Percentiles rank a stretch among this genome's conserved stretches.
Evolutionary conservation across 169 alveolate species (phyloP).

Genomic region (Cryptosporidium viatorum): DNA sequence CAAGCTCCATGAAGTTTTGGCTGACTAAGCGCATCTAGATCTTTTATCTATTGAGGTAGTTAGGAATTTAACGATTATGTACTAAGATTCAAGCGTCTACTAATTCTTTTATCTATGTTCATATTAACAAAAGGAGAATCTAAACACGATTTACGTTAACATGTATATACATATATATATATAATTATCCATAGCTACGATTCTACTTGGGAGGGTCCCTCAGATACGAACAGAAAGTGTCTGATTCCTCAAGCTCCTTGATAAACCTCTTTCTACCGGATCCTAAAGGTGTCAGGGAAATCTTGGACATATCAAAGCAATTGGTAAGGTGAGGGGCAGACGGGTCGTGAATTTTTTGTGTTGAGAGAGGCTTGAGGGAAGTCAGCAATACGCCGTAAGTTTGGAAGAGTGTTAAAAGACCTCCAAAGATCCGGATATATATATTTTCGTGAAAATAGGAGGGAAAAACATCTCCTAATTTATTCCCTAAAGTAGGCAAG

Average conservation of each 20-base stretch:
- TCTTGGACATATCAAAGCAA: slow-evolving; percentile 17
- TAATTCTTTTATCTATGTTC: no score
- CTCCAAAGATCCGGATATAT: slow-evolving; percentile 4
- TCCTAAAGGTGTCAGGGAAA: slow-evolving; percentile 3
- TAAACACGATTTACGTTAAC: not conserved
- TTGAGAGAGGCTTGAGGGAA: slow-evolving; percentile 33
- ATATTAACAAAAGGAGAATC: not conserved
- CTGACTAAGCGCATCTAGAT: not conserved
- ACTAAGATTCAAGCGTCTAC: not conserved
- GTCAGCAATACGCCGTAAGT: not conserved
- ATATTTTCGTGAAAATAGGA: not conserved
- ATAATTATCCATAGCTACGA: not conserved
- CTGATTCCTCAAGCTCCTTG: slow-evolving; percentile 7
- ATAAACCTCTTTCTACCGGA: slow-evolving; percentile 22
- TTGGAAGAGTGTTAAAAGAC: not conserved
- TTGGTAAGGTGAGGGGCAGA: slow-evolving; percentile 36
- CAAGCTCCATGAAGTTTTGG: slow-evolving; percentile 12
- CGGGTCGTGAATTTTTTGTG: slow-evolving; percentile 38
- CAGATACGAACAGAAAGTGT: slow-evolving; percentile 20
- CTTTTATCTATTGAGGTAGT: slow-evolving; percentile 10
- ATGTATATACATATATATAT: not conserved
- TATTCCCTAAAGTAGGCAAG: not conserved
- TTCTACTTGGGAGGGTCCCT: slow-evolving; percentile 46
- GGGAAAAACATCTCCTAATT: not conserved
- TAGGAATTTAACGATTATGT: slow-evolving; percentile 36